A percentile compares a stretch with the other conserved stretches of the same genome.
Evolutionary conservation across 768 basidiomycete genomes (phyloP).

Genomic region (Postia placenta): DNA sequence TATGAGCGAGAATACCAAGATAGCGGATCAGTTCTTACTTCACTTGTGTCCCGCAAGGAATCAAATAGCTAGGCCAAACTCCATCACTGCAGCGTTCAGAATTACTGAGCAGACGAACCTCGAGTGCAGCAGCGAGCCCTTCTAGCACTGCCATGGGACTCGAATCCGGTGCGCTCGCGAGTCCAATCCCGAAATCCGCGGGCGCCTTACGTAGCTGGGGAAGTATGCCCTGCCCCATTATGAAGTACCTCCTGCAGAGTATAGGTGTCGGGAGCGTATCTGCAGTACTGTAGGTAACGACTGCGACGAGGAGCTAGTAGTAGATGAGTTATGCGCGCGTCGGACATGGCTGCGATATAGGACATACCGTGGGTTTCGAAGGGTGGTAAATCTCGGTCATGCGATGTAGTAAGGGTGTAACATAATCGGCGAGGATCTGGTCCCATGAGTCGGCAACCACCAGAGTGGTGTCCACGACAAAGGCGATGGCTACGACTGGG

Average conservation of each 20-base stretch:
- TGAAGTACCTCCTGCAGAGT: conserved; percentile 53
- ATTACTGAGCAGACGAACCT: conserved; percentile 37
- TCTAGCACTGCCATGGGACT: conserved; percentile 65
- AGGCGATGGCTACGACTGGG: conserved; percentile 38
- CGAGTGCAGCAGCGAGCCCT: conserved; percentile 62
- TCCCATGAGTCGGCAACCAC: conserved; percentile 49
- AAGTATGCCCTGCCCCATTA: conserved; percentile 32
- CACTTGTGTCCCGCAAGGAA: not conserved
- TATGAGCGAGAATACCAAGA: not conserved
- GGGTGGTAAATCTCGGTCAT: conserved; percentile 40
- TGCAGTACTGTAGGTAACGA: conserved; percentile 60
- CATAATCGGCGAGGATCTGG: conserved; percentile 38
- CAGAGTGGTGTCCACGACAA: conserved; percentile 58
- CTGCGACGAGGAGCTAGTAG: conserved; percentile 37
- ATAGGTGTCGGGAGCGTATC: conserved; percentile 51
- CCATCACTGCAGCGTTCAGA: not conserved
- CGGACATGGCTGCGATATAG: too few species aligned
- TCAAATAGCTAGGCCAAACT: conserved; percentile 1
- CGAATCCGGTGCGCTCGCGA: conserved; percentile 34
- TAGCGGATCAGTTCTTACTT: conserved; percentile 9
- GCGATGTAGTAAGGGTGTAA: conserved; percentile 46
- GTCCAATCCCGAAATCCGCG: conserved; percentile 49
- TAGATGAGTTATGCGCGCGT: not conserved
- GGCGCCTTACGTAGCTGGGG: conserved; percentile 43
- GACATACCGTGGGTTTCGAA: conserved; percentile 29